Percentiles rank a stretch among this genome's conserved stretches.
phyloP scores from a whole-genome alignment of 106 monocot species.

The Platanthera zijinensis region DNA sequence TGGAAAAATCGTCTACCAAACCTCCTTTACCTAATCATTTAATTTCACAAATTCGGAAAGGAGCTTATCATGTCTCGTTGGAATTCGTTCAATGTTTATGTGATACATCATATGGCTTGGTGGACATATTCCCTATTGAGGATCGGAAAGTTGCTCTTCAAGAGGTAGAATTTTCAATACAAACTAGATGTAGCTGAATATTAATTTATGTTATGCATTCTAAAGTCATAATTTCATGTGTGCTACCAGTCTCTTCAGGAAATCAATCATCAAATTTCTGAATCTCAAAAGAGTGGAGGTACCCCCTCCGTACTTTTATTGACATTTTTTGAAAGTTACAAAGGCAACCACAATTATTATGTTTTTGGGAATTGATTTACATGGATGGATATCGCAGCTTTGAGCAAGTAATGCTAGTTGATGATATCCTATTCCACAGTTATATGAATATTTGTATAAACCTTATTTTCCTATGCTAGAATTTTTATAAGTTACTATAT shows the following conservation, averaged over 20 bases:
- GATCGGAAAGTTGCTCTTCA: slow-evolving; percentile 92
- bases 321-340: background rate
- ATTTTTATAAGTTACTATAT: background rate
- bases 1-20: slow-evolving; percentile 60
- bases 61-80: slow-evolving; percentile 81
- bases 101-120: slow-evolving; percentile 94
- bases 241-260: slow-evolving; percentile 68
- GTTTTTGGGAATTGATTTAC: background rate
- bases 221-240: slow-evolving; percentile 9
- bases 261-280: slow-evolving; percentile 73
- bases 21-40: slow-evolving; percentile 83
- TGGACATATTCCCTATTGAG: slow-evolving; percentile 95
- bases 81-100: slow-evolving; percentile 96
- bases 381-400: background rate
- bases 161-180: slow-evolving; percentile 43
- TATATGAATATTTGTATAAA: background rate
- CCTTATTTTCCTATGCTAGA: background rate
- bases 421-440: background rate
- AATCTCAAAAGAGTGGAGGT: slow-evolving; percentile 83
- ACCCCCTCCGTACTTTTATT: slow-evolving; percentile 12
- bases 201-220: background rate
- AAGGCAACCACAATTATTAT: background rate
- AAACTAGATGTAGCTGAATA: background rate
- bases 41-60: slow-evolving; percentile 77
- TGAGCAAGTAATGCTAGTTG: background rate